These are phyloP conservation scores for Psidium friedrichsthalianum DNA, from an alignment of 345 rosid genomes.

Conservation along the genomic window DNA sequence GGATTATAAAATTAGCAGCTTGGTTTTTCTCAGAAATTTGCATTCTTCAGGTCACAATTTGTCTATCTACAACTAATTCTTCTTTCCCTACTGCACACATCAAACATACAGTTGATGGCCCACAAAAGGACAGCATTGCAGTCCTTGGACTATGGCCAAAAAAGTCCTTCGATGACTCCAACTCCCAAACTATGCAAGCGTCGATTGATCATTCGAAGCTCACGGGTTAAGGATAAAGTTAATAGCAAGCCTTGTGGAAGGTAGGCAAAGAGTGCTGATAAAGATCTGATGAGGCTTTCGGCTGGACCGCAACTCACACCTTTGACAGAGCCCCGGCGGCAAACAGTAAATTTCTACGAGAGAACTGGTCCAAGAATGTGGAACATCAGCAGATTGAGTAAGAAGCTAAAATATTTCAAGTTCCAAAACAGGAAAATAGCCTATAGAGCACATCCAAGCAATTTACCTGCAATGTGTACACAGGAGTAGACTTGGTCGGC, in stretches of 20 bases:
- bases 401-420: neutral
- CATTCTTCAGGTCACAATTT: neutral
- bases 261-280: neutral
- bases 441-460: conserved; percentile 1
- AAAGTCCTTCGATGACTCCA: neutral
- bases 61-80: neutral
- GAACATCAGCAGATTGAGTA: neutral
- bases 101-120: neutral
- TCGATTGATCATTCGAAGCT: neutral
- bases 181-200: neutral
- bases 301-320: neutral
- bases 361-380: conserved; percentile 37
- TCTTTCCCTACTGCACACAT: neutral
- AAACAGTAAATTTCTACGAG: conserved; percentile 76
- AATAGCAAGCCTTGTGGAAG: neutral
- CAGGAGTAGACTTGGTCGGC: conserved; percentile 82
- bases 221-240: neutral
- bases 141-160: neutral
- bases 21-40: neutral
- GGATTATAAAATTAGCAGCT: neutral
- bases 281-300: neutral
- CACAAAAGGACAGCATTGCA: neutral
- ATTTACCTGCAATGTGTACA: conserved; percentile 48
- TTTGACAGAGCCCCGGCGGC: conserved; percentile 77
- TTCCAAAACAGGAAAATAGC: neutral